Evolutionary conservation across 345 rosid genomes (phyloP).

Genomic region (Tarenaya hassleriana): DNA sequence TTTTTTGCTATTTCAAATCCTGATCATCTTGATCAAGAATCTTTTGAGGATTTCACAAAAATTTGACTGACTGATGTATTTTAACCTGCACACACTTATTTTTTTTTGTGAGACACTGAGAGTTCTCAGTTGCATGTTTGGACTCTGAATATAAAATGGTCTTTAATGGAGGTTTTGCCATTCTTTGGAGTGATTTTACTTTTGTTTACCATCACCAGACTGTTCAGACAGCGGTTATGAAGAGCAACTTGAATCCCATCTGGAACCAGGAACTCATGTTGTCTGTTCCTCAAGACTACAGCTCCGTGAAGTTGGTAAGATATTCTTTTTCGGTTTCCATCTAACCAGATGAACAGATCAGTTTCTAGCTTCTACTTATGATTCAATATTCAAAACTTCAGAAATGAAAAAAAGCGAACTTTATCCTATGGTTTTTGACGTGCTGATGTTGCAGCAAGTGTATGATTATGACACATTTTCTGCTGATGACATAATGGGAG

Average conservation of each 20-base stretch:
- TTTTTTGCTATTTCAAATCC: not conserved
- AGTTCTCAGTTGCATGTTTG: too few species aligned
- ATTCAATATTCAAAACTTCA: too few species aligned
- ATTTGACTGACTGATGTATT: not conserved
- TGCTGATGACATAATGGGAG: constrained; percentile 98
- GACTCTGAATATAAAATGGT: too few species aligned
- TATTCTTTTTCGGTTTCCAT: too few species aligned
- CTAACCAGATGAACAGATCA: too few species aligned
- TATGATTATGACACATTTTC: constrained; percentile 86
- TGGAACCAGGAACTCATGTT: constrained; percentile 85
- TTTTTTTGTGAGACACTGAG: too few species aligned
- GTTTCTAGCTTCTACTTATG: too few species aligned
- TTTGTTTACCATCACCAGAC: too few species aligned
- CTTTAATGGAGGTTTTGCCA: too few species aligned
- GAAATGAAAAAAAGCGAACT: too few species aligned
- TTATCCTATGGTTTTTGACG: not conserved
- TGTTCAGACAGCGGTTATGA: constrained; percentile 43
- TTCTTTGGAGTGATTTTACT: too few species aligned
- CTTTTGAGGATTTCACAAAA: not conserved
- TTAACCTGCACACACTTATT: too few species aligned
- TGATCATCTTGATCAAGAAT: not conserved
- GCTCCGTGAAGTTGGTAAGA: constrained; percentile 61
- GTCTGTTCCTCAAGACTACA: constrained; percentile 58
- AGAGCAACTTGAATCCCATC: constrained; percentile 69
- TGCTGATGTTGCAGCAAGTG: constrained; percentile 55